Conservation (phyloP, 2,329 filamentous ascomycete genomes). For the Neofusicoccum parvum region DNA sequence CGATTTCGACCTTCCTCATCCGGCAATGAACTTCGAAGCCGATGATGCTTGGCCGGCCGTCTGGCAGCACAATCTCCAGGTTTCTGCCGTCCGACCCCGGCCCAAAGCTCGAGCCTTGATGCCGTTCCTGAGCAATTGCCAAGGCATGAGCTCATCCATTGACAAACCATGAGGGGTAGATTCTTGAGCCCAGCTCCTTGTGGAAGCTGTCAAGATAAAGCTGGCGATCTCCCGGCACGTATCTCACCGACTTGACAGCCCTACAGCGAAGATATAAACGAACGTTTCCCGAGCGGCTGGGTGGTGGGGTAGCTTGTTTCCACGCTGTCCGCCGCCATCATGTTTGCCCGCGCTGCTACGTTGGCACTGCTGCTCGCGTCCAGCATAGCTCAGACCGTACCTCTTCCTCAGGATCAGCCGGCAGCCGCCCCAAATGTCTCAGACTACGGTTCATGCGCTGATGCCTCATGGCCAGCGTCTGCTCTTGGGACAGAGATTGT, state of each 20-base stretch:
- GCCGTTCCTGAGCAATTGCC: conserved; percentile 3
- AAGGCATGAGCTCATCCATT: conserved; percentile 14
- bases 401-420: conserved; percentile 10
- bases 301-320: not conserved
- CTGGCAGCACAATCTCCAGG: not conserved
- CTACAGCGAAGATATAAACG: not conserved
- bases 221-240: conserved; percentile 22
- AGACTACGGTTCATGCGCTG: conserved; percentile 36
- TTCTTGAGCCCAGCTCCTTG: not conserved
- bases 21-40: conserved; percentile 27
- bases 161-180: conserved; percentile 10
- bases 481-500: conserved; percentile 40
- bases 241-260: conserved; percentile 14
- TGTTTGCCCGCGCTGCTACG: not conserved
- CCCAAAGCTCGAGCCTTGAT: not conserved
- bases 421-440: conserved; percentile 36
- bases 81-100: not conserved
- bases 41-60: conserved; percentile 10
- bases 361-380: not conserved
- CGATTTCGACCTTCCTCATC: conserved; percentile 32
- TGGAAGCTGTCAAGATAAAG: conserved; percentile 23
- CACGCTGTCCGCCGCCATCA: not conserved
- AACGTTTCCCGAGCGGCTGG: not conserved
- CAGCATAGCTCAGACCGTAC: not conserved
- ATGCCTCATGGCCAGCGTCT: conserved; percentile 46